These are phyloP conservation scores for Huntiella abstrusa DNA, from an alignment of 2,329 filamentous ascomycete species.

Conservation along the genomic window DNA sequence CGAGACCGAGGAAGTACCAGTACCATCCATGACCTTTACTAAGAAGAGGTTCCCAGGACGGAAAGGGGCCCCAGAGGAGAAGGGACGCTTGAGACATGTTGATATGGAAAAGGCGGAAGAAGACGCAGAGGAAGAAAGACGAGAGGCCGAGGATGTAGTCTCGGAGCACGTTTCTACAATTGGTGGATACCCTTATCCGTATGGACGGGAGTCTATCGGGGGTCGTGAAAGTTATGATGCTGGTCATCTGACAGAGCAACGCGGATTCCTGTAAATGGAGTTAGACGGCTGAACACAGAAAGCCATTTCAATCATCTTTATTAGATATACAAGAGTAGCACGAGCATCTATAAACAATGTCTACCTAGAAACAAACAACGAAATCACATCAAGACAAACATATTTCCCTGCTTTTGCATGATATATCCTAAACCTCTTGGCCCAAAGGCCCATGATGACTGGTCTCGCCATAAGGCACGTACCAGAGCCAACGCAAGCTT, in stretches of 20 bases:
- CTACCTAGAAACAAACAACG: neutral
- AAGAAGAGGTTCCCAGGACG: neutral
- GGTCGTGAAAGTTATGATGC: slow-evolving; percentile 3
- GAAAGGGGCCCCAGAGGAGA: neutral
- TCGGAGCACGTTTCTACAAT: neutral
- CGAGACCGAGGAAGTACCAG: neutral
- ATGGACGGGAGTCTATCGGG: slow-evolving; percentile 3
- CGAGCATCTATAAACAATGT: too few relatives aligned
- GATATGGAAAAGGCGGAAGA: neutral
- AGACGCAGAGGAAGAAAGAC: neutral
- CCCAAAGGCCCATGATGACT: slow-evolving; percentile 6
- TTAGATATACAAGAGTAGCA: too few relatives aligned
- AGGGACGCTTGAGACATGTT: neutral
- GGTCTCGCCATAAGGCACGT: slow-evolving; percentile 7
- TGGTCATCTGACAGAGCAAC: slow-evolving; percentile 1
- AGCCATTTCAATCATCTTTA: neutral
- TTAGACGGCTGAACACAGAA: neutral
- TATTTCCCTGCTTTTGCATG: slow-evolving; percentile 10
- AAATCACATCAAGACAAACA: slow-evolving; percentile 8
- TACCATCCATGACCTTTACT: neutral
- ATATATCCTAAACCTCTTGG: slow-evolving; percentile 9
- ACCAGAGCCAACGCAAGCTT: slow-evolving; percentile 8
- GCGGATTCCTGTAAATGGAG: slow-evolving; percentile 1
- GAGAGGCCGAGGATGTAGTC: neutral
- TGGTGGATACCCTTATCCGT: slow-evolving; percentile 1